Conservation (phyloP, 768 basidiomycete species). For the Tulasnella sp. region DNA sequence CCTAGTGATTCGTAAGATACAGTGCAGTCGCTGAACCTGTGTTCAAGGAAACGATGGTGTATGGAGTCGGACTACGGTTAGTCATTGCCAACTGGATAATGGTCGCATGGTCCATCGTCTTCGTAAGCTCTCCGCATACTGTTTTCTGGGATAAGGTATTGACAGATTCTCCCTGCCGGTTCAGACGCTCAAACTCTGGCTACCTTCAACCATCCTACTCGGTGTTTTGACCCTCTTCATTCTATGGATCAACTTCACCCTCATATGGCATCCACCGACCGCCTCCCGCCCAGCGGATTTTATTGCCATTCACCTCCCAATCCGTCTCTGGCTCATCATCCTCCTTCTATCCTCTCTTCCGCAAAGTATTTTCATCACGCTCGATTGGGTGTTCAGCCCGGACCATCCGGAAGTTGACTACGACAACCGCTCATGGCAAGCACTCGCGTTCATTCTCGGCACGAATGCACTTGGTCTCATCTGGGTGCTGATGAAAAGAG, state of each 20-base stretch:
- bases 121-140: slow-evolving; percentile 38
- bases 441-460: slow-evolving; percentile 57
- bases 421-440: slow-evolving; percentile 58
- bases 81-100: slow-evolving; percentile 73
- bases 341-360: slow-evolving; percentile 55
- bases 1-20: background rate
- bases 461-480: slow-evolving; percentile 53
- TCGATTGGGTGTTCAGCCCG: slow-evolving; percentile 55
- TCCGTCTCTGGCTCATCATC: slow-evolving; percentile 61
- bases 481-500: slow-evolving; percentile 49
- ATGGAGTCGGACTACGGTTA: slow-evolving; percentile 72
- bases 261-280: slow-evolving; percentile 56
- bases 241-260: slow-evolving; percentile 68
- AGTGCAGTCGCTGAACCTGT: background rate
- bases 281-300: slow-evolving; percentile 59
- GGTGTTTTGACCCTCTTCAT: slow-evolving; percentile 62
- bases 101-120: slow-evolving; percentile 72
- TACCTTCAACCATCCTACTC: slow-evolving; percentile 65
- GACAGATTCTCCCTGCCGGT: slow-evolving; percentile 1
- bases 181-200: slow-evolving; percentile 66
- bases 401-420: slow-evolving; percentile 46
- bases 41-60: slow-evolving; percentile 52
- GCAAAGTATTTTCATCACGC: slow-evolving; percentile 57
- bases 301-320: slow-evolving; percentile 78
- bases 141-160: background rate